phyloP scores from a whole-genome alignment of 179 eudicot species.

The Nepenthes alata region DNA sequence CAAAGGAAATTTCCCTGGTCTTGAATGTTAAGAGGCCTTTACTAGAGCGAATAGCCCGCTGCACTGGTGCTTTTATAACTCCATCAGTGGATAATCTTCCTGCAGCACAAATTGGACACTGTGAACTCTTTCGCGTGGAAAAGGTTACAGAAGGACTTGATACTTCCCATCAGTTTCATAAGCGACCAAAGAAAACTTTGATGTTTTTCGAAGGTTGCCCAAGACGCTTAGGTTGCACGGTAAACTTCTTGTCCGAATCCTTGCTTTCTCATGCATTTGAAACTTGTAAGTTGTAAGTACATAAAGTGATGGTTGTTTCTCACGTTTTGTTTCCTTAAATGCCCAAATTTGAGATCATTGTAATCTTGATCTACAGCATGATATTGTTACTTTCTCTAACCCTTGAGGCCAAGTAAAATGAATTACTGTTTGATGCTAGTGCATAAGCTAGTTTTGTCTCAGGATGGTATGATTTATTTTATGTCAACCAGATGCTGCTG shows the following conservation, averaged over 20 bases:
- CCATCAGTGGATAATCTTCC: conserved; percentile 47
- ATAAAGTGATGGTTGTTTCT: not conserved
- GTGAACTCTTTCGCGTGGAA: conserved; percentile 74
- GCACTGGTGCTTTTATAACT: conserved; percentile 79
- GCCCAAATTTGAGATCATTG: too few species aligned
- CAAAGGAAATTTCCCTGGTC: conserved; percentile 91
- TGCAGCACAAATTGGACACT: conserved; percentile 63
- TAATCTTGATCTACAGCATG: too few species aligned
- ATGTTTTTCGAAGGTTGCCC: conserved; percentile 99
- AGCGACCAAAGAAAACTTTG: conserved; percentile 66
- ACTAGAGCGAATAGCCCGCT: conserved; percentile 73
- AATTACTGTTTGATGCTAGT: too few species aligned
- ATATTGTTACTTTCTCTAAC: too few species aligned
- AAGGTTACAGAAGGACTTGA: conserved; percentile 68
- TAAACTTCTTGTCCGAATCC: conserved; percentile 16
- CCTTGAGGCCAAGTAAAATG: too few species aligned
- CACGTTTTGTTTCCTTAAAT: not conserved
- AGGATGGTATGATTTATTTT: too few species aligned
- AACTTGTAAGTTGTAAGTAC: not conserved
- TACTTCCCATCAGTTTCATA: conserved; percentile 40
- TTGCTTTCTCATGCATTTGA: not conserved
- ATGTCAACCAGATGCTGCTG: too few species aligned
- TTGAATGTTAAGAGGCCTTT: conserved; percentile 84
- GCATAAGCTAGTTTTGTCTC: too few species aligned
- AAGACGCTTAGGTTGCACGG: conserved; percentile 99